A percentile compares a stretch with the other conserved stretches of the same genome.
Evolutionary conservation across 306 rosid species (phyloP).

Genomic region (Vigna trinervia): DNA sequence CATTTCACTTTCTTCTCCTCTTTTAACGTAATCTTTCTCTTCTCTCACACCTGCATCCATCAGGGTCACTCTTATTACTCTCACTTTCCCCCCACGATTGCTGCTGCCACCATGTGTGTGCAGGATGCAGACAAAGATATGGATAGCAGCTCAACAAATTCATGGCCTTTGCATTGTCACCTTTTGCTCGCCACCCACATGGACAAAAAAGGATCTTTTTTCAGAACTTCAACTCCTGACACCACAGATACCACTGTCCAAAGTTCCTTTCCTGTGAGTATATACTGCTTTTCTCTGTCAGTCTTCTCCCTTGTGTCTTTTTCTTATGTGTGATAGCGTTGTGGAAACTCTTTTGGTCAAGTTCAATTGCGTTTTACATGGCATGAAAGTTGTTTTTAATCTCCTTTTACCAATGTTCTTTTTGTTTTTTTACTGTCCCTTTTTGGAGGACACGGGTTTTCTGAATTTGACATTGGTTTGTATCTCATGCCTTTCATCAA

Average conservation of each 20-base stretch:
- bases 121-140: constrained; percentile 67
- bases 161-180: constrained; percentile 76
- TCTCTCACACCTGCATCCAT: no score
- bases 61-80: no score
- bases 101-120: constrained; percentile 69
- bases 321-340: neutral
- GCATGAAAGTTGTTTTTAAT: constrained; percentile 1
- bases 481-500: constrained; percentile 21
- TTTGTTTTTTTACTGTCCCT: neutral
- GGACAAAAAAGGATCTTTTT: constrained; percentile 53
- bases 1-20: constrained; percentile 38
- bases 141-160: constrained; percentile 40
- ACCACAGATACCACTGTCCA: constrained; percentile 43
- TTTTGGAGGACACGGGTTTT: neutral
- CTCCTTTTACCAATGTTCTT: neutral
- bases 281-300: neutral
- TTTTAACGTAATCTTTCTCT: constrained; percentile 39
- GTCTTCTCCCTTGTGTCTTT: neutral
- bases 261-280: constrained; percentile 69
- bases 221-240: constrained; percentile 46
- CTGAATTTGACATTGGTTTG: constrained; percentile 31
- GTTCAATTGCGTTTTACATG: constrained; percentile 11
- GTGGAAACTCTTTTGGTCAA: neutral
- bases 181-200: constrained; percentile 56
- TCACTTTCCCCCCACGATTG: neutral